phyloP scores from a whole-genome alignment of 1,284 basidiomycete species.

The Ceratobasidium sp. region DNA sequence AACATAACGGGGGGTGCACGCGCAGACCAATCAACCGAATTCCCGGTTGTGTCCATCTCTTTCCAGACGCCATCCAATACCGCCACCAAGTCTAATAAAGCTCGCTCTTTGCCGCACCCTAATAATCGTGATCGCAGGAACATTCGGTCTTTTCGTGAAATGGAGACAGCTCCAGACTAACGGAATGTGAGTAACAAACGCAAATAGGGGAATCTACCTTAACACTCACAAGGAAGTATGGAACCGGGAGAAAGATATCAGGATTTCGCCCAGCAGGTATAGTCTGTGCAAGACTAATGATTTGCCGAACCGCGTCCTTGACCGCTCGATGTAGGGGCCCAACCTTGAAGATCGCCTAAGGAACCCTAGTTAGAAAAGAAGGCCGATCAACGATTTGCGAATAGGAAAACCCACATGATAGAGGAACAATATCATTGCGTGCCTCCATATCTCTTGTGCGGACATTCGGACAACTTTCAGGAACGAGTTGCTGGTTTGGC shows the following conservation, averaged over 20 bases:
- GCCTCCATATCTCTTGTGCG: conserved; percentile 40
- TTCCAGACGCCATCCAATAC: conserved; percentile 39
- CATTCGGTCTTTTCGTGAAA: conserved; percentile 43
- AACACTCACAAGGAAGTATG: conserved; percentile 36
- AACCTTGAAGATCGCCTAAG: conserved; percentile 42
- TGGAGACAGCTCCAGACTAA: conserved; percentile 36
- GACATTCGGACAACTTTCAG: conserved; percentile 45
- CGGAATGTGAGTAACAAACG: conserved; percentile 1
- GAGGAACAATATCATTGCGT: conserved; percentile 41
- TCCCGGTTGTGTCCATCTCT: conserved; percentile 43
- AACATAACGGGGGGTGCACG: conserved; percentile 42
- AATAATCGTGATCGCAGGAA: conserved; percentile 34
- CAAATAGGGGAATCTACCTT: not conserved
- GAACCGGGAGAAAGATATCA: conserved; percentile 42
- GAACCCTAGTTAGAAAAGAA: not conserved
- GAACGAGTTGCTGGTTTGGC: conserved; percentile 43
- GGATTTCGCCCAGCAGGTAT: conserved; percentile 44
- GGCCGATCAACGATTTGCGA: conserved; percentile 5
- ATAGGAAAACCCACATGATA: conserved; percentile 36
- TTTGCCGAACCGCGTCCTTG: conserved; percentile 44
- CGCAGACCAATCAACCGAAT: conserved; percentile 45
- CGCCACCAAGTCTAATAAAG: conserved; percentile 31
- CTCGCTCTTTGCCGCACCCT: conserved; percentile 43
- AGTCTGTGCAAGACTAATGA: conserved; percentile 41
- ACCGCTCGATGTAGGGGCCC: conserved; percentile 38